These are phyloP conservation scores for Ogataea ganodermae DNA, from an alignment of 805 yeast species.

Conservation along the genomic window DNA sequence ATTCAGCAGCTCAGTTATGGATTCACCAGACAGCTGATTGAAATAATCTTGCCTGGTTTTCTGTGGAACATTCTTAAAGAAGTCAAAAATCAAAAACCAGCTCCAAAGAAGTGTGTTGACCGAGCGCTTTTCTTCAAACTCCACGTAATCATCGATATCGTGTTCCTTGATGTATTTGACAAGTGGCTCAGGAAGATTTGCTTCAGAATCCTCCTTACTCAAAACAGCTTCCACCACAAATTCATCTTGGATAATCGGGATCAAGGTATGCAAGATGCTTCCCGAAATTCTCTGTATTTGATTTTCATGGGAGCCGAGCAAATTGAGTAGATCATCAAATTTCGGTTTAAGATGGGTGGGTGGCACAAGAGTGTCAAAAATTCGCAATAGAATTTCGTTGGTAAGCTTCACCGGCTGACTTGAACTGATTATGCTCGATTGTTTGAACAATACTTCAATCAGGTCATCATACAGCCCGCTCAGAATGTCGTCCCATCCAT, in stretches of 20 bases:
- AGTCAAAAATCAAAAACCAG: slow-evolving; percentile 64
- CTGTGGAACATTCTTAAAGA: slow-evolving; percentile 66
- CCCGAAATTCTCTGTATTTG: slow-evolving; percentile 48
- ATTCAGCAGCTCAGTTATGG: slow-evolving; percentile 52
- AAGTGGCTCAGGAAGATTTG: slow-evolving; percentile 44
- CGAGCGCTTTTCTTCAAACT: slow-evolving; percentile 38
- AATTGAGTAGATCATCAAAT: slow-evolving; percentile 38
- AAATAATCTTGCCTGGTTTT: slow-evolving; percentile 63
- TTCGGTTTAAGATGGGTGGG: slow-evolving; percentile 35
- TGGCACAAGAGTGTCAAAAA: slow-evolving; percentile 30
- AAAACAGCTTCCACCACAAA: slow-evolving; percentile 64
- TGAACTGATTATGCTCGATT: slow-evolving; percentile 8
- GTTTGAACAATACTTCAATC: slow-evolving; percentile 41
- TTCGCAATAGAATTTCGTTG: slow-evolving; percentile 35
- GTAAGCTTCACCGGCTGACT: slow-evolving; percentile 39
- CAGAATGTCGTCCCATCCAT: slow-evolving; percentile 37
- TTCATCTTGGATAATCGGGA: slow-evolving; percentile 55
- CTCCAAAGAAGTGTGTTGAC: slow-evolving; percentile 57
- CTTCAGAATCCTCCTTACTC: slow-evolving; percentile 41
- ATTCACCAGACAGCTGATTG: slow-evolving; percentile 53
- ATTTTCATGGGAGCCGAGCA: slow-evolving; percentile 31
- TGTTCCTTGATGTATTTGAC: slow-evolving; percentile 37
- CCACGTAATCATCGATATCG: slow-evolving; percentile 40
- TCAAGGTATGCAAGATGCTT: slow-evolving; percentile 40
- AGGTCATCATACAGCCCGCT: slow-evolving; percentile 43